A percentile compares a stretch with the other conserved stretches of the same genome.
Conservation (phyloP, 2,329 filamentous ascomycete species). For the Colletotrichum cereale region DNA sequence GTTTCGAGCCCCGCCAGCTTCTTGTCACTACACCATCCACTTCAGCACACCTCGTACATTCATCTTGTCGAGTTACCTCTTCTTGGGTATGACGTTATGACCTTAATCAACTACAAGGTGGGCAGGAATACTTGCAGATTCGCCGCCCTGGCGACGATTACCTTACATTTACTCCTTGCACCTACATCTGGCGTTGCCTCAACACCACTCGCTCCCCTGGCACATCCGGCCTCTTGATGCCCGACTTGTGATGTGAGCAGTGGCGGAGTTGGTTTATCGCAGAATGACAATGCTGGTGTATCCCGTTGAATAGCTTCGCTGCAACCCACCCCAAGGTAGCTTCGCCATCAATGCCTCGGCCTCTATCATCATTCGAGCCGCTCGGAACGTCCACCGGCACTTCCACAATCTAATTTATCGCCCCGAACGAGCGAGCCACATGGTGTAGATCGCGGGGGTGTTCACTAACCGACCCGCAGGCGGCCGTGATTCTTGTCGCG, state of each 20-base stretch:
- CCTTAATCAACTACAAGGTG: neutral
- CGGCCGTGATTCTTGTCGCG: neutral
- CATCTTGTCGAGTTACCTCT: neutral
- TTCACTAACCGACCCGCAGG: constrained; percentile 1
- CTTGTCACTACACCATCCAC: constrained; percentile 7
- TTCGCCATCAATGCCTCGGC: constrained; percentile 19
- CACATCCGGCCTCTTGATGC: constrained; percentile 15
- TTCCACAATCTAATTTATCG: neutral
- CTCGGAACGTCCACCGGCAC: neutral
- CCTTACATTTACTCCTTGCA: constrained; percentile 19
- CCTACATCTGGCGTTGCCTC: constrained; percentile 6
- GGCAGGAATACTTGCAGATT: constrained; percentile 7
- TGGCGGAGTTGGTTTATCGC: constrained; percentile 36
- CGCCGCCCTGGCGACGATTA: constrained; percentile 12
- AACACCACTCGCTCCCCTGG: constrained; percentile 15
- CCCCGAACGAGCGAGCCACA: neutral
- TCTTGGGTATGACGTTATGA: neutral
- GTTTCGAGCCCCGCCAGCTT: constrained; percentile 31
- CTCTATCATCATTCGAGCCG: neutral
- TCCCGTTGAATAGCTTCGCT: neutral
- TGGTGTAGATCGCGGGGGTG: neutral
- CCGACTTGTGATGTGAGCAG: constrained; percentile 31
- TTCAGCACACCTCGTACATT: constrained; percentile 3
- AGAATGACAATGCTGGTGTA: constrained; percentile 14
- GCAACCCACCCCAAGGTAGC: constrained; percentile 9